A percentile compares a stretch with the other conserved stretches of the same genome.
phyloP scores from a whole-genome alignment of 176 grass and related monocot species.

The Thalia dealbata region DNA sequence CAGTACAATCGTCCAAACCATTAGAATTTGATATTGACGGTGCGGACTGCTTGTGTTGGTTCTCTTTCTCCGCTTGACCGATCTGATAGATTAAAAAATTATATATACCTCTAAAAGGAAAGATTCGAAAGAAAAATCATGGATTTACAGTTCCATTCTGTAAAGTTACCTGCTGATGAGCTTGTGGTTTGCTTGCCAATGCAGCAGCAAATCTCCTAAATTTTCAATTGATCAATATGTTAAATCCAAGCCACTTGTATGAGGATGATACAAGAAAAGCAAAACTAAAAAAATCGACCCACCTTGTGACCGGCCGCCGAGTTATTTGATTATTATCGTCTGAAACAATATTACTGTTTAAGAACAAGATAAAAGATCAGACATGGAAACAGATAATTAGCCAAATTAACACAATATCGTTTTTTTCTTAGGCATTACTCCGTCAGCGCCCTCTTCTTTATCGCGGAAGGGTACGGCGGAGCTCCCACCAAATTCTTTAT shows the following conservation, averaged over 20 bases:
- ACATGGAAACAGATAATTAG: neutral
- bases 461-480: slow-evolving; percentile 23
- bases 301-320: slow-evolving; percentile 60
- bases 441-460: slow-evolving; percentile 42
- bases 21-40: neutral
- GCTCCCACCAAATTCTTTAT: slow-evolving; percentile 43
- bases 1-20: neutral
- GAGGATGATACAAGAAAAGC: neutral
- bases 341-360: slow-evolving; percentile 27
- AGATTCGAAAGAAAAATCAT: neutral
- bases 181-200: slow-evolving; percentile 27
- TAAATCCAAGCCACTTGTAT: neutral
- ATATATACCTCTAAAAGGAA: neutral
- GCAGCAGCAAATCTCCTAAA: slow-evolving; percentile 50
- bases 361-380: slow-evolving; percentile 10
- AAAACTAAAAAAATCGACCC: neutral
- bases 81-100: neutral
- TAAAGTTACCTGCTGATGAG: slow-evolving; percentile 14
- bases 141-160: neutral
- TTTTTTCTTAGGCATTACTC: slow-evolving; percentile 37
- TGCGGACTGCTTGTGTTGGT: slow-evolving; percentile 6
- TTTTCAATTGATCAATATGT: slow-evolving; percentile 2
- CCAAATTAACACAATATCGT: slow-evolving; percentile 4
- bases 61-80: neutral
- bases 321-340: slow-evolving; percentile 17